Conservation (phyloP, 2,329 filamentous ascomycete species). For the Botryotinia calthae region DNA sequence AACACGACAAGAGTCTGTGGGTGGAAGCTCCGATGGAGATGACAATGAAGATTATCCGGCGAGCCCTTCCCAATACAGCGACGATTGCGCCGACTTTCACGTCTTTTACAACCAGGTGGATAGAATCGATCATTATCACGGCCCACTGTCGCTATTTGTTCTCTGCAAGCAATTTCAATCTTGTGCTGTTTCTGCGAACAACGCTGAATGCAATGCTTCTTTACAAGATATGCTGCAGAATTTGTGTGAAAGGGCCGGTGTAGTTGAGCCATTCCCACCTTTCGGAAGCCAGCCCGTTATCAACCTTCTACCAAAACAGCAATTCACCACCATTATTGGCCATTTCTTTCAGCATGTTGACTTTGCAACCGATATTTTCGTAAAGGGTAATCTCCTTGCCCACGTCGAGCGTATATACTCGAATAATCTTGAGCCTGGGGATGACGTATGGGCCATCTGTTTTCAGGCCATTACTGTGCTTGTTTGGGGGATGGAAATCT, state of each 20-base stretch:
- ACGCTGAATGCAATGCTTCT: not conserved
- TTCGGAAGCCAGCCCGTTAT: conserved; percentile 13
- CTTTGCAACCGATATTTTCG: conserved; percentile 17
- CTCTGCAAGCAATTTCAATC: conserved; percentile 3
- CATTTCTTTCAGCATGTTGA: conserved; percentile 20
- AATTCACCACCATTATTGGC: conserved; percentile 2
- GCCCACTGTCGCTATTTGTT: not conserved
- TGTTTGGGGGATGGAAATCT: conserved; percentile 20
- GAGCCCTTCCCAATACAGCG: not conserved
- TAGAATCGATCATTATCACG: not conserved
- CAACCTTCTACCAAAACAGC: conserved; percentile 15
- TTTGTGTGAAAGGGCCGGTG: conserved; percentile 15
- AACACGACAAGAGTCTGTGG: not conserved
- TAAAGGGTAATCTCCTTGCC: conserved; percentile 15
- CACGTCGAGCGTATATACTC: conserved; percentile 18
- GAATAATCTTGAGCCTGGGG: not conserved
- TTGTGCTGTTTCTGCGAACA: not conserved
- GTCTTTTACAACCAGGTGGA: not conserved
- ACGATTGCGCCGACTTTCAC: not conserved
- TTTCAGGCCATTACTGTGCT: conserved; percentile 17
- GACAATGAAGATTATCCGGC: not conserved
- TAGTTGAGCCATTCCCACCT: conserved; percentile 13
- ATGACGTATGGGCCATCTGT: conserved; percentile 19
- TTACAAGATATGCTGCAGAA: conserved; percentile 5
- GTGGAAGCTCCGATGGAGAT: not conserved